A percentile compares a stretch with the other conserved stretches of the same genome.
phyloP scores from a whole-genome alignment of 2,329 filamentous ascomycete species.

The Penicillium verrucosum region DNA sequence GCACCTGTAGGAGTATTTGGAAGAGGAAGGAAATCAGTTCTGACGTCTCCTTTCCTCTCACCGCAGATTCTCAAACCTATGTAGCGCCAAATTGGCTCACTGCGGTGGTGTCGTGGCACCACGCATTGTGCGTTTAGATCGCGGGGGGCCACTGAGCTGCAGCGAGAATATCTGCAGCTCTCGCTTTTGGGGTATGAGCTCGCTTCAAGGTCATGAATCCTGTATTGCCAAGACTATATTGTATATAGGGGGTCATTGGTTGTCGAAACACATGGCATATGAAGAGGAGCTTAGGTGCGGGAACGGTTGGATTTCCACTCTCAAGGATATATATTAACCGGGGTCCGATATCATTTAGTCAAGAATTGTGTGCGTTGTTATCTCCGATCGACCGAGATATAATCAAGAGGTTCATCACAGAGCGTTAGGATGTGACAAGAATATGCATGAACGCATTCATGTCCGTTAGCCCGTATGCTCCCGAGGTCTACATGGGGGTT shows the following conservation, averaged over 20 bases:
- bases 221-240: slow-evolving; percentile 1
- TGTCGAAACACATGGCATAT: slow-evolving; percentile 17
- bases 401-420: neutral
- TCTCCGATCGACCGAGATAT: neutral
- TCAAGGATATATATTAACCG: neutral
- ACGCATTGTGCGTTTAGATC: slow-evolving; percentile 19
- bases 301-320: neutral
- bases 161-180: slow-evolving; percentile 18
- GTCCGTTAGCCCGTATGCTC: neutral
- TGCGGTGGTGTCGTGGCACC: slow-evolving; percentile 37
- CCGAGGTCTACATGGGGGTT: neutral
- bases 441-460: neutral
- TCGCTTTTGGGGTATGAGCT: slow-evolving; percentile 15
- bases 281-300: neutral
- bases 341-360: neutral
- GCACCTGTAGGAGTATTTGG: neutral
- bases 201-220: neutral
- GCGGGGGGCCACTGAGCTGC: slow-evolving; percentile 20
- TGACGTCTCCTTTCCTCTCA: slow-evolving; percentile 10
- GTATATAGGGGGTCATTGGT: neutral
- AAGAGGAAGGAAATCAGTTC: neutral
- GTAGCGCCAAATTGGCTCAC: slow-evolving; percentile 26
- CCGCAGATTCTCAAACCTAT: slow-evolving; percentile 22
- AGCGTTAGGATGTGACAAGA: neutral
- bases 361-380: neutral